Percentiles rank a stretch among this genome's conserved stretches.
These are phyloP conservation scores for Wickerhamomyces subpelliculosus DNA, from an alignment of 805 yeast genomes.

Conservation along the genomic window DNA sequence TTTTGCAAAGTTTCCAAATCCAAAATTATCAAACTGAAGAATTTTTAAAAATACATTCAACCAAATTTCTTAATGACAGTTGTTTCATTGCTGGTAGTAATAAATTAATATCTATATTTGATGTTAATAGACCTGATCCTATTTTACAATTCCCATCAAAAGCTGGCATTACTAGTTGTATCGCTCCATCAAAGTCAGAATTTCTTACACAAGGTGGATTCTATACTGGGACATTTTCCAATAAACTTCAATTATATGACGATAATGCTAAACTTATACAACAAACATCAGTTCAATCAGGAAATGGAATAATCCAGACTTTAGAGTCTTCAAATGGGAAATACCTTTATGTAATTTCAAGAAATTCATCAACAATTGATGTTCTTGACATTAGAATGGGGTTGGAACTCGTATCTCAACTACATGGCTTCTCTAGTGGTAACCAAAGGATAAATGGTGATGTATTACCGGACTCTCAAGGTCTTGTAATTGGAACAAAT, in stretches of 20 bases:
- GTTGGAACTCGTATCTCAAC: slow-evolving; percentile 7
- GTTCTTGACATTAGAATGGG: slow-evolving; percentile 30
- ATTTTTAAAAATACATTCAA: slow-evolving; percentile 24
- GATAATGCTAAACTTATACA: slow-evolving; percentile 14
- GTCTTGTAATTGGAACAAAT: slow-evolving; percentile 23
- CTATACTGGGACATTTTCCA: slow-evolving; percentile 26
- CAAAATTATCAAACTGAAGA: slow-evolving; percentile 26
- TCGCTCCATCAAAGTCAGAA: slow-evolving; percentile 5
- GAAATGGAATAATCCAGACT: slow-evolving; percentile 29
- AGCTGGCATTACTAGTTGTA: slow-evolving; percentile 16
- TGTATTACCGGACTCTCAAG: slow-evolving; percentile 14
- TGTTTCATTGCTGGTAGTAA: slow-evolving; percentile 27
- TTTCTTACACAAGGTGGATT: slow-evolving; percentile 9
- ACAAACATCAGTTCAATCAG: slow-evolving; percentile 10
- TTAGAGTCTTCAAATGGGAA: slow-evolving; percentile 29
- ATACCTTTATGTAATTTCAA: slow-evolving; percentile 25
- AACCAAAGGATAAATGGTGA: slow-evolving; percentile 21
- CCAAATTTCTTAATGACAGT: slow-evolving; percentile 16
- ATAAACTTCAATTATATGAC: slow-evolving; percentile 25
- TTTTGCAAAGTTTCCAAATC: slow-evolving; percentile 22
- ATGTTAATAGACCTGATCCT: slow-evolving; percentile 21
- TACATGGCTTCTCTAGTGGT: slow-evolving; percentile 5
- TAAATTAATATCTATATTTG: slow-evolving; percentile 24
- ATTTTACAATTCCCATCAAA: slow-evolving; percentile 3
- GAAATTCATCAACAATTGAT: slow-evolving; percentile 24